Evolutionary conservation across 305 asterid species (phyloP), one percentile per base, ranked within the genome.

Genomic region (Euphrasia arctica): DNA sequence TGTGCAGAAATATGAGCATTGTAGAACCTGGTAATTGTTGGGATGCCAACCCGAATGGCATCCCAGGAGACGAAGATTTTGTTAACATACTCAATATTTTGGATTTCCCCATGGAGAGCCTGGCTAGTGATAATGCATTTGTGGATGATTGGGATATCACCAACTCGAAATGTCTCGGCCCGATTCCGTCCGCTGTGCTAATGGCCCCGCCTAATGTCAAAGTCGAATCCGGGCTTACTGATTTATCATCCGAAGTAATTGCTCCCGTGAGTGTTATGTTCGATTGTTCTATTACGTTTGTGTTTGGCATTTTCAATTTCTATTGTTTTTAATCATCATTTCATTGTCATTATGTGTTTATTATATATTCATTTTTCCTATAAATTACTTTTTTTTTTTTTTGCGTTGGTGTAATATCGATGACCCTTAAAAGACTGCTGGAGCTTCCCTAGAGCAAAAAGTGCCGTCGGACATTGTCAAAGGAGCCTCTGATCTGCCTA

Each of bases 51-150:
- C 56, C 58, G 41, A 58, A 47, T n/a, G 79, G 69, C 25, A 69
- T 62, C 27, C 25, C 28, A 2, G 68, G 54, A 11, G 76, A 74
- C 6, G 85, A 74, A 5, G 82, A 74, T 64, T 79, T 70, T 51
- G 76, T 71, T 25, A 73, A 68, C 66, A 48, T 89, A 57, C 77
- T 79, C 43, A 52, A 63, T 48, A 64, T 84, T 34, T 70, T 85
- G 67, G 91, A 89, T 70, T 78, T 86, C 31, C 93, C 92, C 4
- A 57, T 84, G 77, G 95, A 85, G 75, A 76, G 72, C 70, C 69
- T 89, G 77, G 86, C 78, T 50, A 3, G 36, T 32, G 84, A 66
- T 4, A 82, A 79, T 52, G 92, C 62, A 13, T 56, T 60, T 56
- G 78, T 49, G 49, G 87, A 60, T 45, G 95, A 77, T 42, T 89